A percentile compares a stretch with the other conserved stretches of the same genome.
phyloP scores from a whole-genome alignment of 768 basidiomycete species.

The Tephrocybe sp. region DNA sequence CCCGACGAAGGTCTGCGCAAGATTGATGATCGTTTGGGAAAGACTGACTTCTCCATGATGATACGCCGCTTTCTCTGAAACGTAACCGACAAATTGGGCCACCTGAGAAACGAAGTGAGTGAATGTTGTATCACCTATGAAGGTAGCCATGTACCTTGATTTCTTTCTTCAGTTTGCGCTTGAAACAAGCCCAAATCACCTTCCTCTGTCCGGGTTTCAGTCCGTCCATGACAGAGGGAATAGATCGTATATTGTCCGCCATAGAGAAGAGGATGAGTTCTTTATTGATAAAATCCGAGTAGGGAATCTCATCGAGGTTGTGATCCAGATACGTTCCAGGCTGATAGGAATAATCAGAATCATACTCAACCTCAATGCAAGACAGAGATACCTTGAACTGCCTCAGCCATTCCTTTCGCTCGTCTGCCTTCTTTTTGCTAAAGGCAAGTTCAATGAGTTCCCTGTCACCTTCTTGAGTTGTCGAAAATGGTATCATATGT shows the following conservation, averaged over 20 bases:
- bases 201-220: conserved; percentile 98
- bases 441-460: conserved; percentile 96
- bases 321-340: conserved; percentile 95
- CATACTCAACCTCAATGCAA: background rate
- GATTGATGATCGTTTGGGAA: conserved; percentile 84
- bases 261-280: conserved; percentile 98
- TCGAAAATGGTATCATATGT: conserved; percentile 91
- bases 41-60: conserved; percentile 95
- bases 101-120: conserved; percentile 47
- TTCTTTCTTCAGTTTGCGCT: conserved; percentile 87
- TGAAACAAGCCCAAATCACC: conserved; percentile 95
- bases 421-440: conserved; percentile 99
- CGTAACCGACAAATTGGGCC: conserved; percentile 93
- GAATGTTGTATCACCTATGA: background rate
- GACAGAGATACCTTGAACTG: conserved; percentile 69
- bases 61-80: conserved; percentile 91
- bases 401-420: conserved; percentile 96
- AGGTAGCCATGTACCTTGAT: conserved; percentile 60
- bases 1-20: conserved; percentile 94
- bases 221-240: conserved; percentile 91
- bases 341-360: conserved; percentile 32
- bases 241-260: conserved; percentile 98
- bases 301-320: conserved; percentile 78
- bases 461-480: conserved; percentile 77
- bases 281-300: conserved; percentile 95